Conservation (phyloP, 495 filamentous ascomycete species). For the Elaphomyces granulatus region DNA sequence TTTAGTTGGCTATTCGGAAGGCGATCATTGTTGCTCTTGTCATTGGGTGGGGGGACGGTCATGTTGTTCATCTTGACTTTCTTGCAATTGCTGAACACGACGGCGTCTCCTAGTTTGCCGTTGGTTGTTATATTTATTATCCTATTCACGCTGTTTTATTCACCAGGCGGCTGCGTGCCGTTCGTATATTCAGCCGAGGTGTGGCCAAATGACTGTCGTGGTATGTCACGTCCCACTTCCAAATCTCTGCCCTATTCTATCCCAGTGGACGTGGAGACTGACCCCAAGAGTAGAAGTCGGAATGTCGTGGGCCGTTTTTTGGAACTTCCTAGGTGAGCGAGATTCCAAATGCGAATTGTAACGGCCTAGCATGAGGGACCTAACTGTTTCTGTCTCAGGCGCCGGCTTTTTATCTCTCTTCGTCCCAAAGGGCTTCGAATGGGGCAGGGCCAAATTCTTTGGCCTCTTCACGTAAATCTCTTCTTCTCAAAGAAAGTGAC, state of each 20-base stretch:
- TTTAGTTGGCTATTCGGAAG: no score
- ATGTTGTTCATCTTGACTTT: no score
- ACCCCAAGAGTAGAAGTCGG: no score
- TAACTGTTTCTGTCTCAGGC: constrained; percentile 64
- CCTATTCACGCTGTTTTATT: constrained; percentile 54
- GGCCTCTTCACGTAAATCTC: constrained; percentile 33
- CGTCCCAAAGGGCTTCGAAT: constrained; percentile 46
- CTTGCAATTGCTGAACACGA: no score
- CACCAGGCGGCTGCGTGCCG: constrained; percentile 55
- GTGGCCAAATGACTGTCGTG: constrained; percentile 59
- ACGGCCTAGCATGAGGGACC: no score
- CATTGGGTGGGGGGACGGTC: no score
- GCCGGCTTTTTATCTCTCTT: constrained; percentile 52
- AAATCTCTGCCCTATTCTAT: no score
- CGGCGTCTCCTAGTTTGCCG: constrained; percentile 35
- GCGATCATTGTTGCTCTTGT: no score
- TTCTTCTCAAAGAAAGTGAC: constrained; percentile 1
- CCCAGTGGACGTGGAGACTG: no score
- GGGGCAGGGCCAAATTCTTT: constrained; percentile 41
- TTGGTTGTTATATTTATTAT: constrained; percentile 51
- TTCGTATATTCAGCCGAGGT: constrained; percentile 68
- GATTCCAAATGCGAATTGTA: no score
- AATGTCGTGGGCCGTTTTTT: constrained; percentile 64
- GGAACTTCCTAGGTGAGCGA: no score
- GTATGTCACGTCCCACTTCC: no score